These are phyloP conservation scores for Codiaeum variegatum DNA, from an alignment of 441 rosid species.

Conservation along the genomic window DNA sequence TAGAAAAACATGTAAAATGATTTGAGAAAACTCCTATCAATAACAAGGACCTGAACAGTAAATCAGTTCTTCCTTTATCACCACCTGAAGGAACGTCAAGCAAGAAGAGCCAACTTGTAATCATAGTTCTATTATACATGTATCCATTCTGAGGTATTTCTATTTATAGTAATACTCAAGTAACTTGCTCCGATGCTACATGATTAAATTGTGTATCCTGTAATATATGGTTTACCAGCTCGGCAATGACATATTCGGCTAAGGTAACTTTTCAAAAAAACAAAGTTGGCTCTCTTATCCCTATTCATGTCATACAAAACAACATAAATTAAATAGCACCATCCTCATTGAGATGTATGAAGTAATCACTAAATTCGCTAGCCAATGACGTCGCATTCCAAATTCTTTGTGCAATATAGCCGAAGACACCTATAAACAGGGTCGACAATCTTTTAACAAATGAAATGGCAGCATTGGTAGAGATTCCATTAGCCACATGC, in stretches of 20 bases:
- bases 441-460: not conserved
- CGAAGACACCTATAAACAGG: not conserved
- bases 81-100: slow-evolving; percentile 4
- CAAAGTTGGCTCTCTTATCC: not conserved
- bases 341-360: not conserved
- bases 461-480: not conserved
- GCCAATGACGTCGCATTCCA: not conserved
- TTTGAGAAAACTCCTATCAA: slow-evolving; percentile 14
- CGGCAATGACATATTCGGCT: not conserved
- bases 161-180: not conserved
- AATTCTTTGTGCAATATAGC: not conserved
- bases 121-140: not conserved
- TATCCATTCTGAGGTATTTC: not conserved
- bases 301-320: not conserved
- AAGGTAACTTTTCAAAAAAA: not conserved
- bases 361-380: not conserved
- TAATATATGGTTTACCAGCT: not conserved
- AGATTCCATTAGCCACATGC: not conserved
- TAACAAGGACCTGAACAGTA: slow-evolving; percentile 2
- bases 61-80: slow-evolving; percentile 4
- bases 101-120: not conserved
- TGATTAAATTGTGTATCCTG: not conserved
- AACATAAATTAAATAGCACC: not conserved
- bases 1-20: not conserved
- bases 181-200: slow-evolving; percentile 5